phyloP scores from a whole-genome alignment of 2,329 filamentous ascomycete genomes.

The Lasiodiplodia citricola region DNA sequence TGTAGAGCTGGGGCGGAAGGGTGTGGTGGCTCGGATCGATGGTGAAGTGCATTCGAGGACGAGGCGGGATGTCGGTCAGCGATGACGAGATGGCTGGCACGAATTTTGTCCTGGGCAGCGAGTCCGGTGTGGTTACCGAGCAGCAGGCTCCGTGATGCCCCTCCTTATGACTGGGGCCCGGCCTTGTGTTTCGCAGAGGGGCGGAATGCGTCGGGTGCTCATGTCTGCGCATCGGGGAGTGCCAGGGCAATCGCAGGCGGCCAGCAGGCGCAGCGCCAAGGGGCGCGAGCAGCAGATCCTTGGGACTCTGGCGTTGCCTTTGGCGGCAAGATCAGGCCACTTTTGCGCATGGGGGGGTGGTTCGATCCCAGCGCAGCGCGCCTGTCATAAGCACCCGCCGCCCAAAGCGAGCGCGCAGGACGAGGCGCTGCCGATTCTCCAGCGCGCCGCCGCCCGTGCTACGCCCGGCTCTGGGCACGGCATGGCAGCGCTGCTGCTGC shows the following conservation, averaged over 20 bases:
- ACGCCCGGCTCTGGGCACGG: neutral
- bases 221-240: conserved; percentile 13
- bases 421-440: conserved; percentile 9
- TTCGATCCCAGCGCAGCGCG: conserved; percentile 17
- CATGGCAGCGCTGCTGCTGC: neutral
- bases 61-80: conserved; percentile 10
- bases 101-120: conserved; percentile 22
- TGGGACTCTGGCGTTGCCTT: conserved; percentile 10
- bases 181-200: conserved; percentile 19
- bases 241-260: conserved; percentile 23
- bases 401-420: neutral
- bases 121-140: conserved; percentile 23
- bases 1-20: conserved; percentile 25
- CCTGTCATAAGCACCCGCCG: conserved; percentile 21
- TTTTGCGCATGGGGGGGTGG: conserved; percentile 21
- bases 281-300: conserved; percentile 24
- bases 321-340: conserved; percentile 20
- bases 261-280: conserved; percentile 20
- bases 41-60: conserved; percentile 27
- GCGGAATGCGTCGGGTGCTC: conserved; percentile 24
- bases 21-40: conserved; percentile 16
- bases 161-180: conserved; percentile 26
- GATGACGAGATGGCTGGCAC: conserved; percentile 25
- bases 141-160: conserved; percentile 24
- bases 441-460: neutral